Base-by-base conservation (phyloP, 768 basidiomycete genomes). In the Leccinellum luteum region DNA sequence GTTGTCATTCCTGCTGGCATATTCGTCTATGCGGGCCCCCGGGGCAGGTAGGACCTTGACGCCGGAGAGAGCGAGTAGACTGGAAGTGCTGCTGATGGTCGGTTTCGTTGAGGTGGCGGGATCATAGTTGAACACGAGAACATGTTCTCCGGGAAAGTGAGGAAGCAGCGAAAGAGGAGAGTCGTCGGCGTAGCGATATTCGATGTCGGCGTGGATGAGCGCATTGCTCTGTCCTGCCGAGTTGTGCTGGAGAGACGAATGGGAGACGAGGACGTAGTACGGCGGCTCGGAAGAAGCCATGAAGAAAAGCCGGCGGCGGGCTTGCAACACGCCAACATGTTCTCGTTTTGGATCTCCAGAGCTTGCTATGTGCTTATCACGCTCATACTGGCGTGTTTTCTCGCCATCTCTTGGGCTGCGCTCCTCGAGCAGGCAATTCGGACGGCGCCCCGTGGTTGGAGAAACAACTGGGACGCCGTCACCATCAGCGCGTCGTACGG, bases 101-200 rank as follows among this genome's bases (percentile, higher is more conserved):
- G 86, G 79, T 45, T 69, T 62, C 3, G 72, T 61, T 5, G 68
- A 47, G 13, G 59, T 64, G 50, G 70, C 59, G n/a, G 84, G 79
- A 60, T 87, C 83, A 63, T 83, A 85, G 70, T 90, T 82, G 44
- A 94, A 78, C 25, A 94, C 78, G 2, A 94, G 76, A 23, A 93
- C 85, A 63, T 87, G 87, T 69, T 91, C 89, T 52, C 82, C 78
- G 12, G 80, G 74, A 41, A 78, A 76, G 34, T 76, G 79, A 5
- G 88, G 85, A 41, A 90, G 73, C 13, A 92, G 72, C 12, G 82
- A 72, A n/a, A 83, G 71, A 3, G 89, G 85, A 0, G 86, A 79
- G 66, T 94, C 92, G 64, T 94, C 90, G 19, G 83, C 81, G 66
- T 90, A 93, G 64, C 90, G 87, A 68, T 92, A 92, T 63, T 92